phyloP scores from a whole-genome alignment of 805 yeast genomes.

The Naumovozyma castellii region DNA sequence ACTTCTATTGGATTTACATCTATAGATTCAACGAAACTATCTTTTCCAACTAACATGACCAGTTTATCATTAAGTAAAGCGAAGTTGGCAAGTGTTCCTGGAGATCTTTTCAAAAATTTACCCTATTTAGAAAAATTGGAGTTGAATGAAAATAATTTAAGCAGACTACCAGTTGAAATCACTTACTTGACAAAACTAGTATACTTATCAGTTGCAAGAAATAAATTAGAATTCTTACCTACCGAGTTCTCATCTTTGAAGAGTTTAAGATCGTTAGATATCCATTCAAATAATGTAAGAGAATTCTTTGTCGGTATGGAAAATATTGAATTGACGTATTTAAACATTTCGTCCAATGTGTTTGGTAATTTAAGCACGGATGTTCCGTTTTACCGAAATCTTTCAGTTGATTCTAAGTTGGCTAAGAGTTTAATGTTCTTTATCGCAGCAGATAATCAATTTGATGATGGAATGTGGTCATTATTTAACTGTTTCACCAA shows the following conservation, averaged over 20 bases:
- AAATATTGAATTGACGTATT: constrained; percentile 46
- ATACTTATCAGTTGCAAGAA: constrained; percentile 60
- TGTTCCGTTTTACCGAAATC: constrained; percentile 41
- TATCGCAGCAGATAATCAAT: constrained; percentile 72
- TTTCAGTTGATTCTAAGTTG: constrained; percentile 21
- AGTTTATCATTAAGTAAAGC: constrained; percentile 74
- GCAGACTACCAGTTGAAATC: constrained; percentile 62
- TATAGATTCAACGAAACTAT: constrained; percentile 44
- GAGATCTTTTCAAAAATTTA: constrained; percentile 49
- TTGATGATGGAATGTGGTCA: constrained; percentile 69
- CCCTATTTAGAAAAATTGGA: constrained; percentile 63
- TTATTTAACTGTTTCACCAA: constrained; percentile 49
- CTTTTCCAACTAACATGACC: constrained; percentile 49
- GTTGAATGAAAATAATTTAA: constrained; percentile 74
- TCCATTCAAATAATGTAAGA: constrained; percentile 78
- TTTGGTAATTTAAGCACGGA: constrained; percentile 32
- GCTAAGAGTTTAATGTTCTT: constrained; percentile 48
- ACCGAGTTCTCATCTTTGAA: constrained; percentile 49
- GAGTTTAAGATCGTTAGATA: constrained; percentile 57
- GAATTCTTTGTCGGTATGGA: constrained; percentile 58
- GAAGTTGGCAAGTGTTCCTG: constrained; percentile 64
- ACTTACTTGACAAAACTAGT: constrained; percentile 49
- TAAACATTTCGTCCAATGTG: constrained; percentile 70
- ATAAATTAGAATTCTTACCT: constrained; percentile 68
- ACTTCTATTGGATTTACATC: constrained; percentile 41